Base-by-base conservation (phyloP, 768 basidiomycete genomes). In the Sporobolomyces phaffii region DNA sequence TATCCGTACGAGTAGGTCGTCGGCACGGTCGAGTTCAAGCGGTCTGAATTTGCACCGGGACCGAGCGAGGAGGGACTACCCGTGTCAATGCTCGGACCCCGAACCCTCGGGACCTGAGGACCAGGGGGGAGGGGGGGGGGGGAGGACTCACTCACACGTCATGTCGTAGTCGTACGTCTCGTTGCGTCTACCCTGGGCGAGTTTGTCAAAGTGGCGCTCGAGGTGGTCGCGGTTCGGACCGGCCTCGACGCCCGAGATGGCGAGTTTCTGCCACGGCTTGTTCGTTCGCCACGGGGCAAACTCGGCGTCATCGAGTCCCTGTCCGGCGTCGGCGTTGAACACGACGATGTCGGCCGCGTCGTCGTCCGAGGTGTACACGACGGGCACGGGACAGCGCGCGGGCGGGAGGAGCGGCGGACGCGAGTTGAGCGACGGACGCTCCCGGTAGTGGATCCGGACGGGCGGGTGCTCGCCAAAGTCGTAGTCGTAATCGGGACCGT, bases 121-220 rank as follows among this genome's bases (percentile, higher is more conserved):
- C n/a, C n/a, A n/a, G n/a, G n/a, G n/a, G n/a, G n/a, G n/a, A n/a
- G n/a, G n/a, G n/a, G n/a, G n/a, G 28, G n/a, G n/a, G n/a, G n/a
- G n/a, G n/a, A n/a, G n/a, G n/a, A n/a, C n/a, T 38, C 38, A 38
- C 65, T 47, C 18, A 67, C 65, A 67, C 0, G 65, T 62, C 66
- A 70, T 61, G 17, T 47, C 56, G 26, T 34, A 58, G 36, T 62
- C 54, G 17, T 34, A 57, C 40, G 69, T 70, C 38, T 70, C 64
- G 49, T 65, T 62, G 29, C n/a, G 20, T 40, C n/a, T 44, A 9
- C 63, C 68, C 5, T 69, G 45, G 2, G 34, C 2, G 18, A 69
- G 5, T n/a, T 24, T n/a, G 33, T 64, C 28, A 24, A 60, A 61
- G 34, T 69, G 63, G 6, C 11, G 5, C 28, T 64, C 63, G 22